Percentiles rank a stretch among this genome's conserved stretches.
phyloP scores from a whole-genome alignment of 2,329 filamentous ascomycete species.

The Leptographium wingfieldii region DNA sequence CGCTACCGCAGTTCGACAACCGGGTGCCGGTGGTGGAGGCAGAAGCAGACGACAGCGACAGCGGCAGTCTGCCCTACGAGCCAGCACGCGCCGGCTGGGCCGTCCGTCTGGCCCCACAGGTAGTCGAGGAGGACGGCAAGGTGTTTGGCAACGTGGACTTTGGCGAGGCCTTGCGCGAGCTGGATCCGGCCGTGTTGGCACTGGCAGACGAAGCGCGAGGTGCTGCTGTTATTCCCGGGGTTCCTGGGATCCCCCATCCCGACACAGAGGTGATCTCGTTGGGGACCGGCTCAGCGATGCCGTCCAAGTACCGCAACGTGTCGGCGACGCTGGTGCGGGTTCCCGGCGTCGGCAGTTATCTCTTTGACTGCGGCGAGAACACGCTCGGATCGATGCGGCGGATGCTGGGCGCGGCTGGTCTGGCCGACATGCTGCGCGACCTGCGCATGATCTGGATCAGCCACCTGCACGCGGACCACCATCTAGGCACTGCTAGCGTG shows the following conservation, averaged over 20 bases:
- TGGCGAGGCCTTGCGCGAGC: constrained; percentile 25
- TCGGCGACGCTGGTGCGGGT: constrained; percentile 76
- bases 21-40: not conserved
- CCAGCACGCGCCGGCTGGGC: constrained; percentile 31
- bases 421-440: constrained; percentile 61
- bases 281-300: constrained; percentile 80
- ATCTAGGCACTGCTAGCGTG: constrained; percentile 72
- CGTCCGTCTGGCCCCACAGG: constrained; percentile 33
- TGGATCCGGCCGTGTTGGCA: constrained; percentile 30
- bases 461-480: constrained; percentile 92
- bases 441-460: constrained; percentile 83
- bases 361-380: constrained; percentile 87
- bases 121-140: constrained; percentile 31
- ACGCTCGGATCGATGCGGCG: constrained; percentile 79
- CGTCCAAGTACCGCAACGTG: constrained; percentile 92
- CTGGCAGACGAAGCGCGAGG: constrained; percentile 38
- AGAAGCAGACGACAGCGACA: not conserved
- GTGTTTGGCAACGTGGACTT: constrained; percentile 37
- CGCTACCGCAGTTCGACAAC: constrained; percentile 54
- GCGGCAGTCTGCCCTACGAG: constrained; percentile 17
- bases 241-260: not conserved
- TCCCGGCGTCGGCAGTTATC: constrained; percentile 73
- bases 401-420: constrained; percentile 50
- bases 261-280: constrained; percentile 77
- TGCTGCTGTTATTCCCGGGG: constrained; percentile 2